These are phyloP conservation scores for Rhizopogon sp. DNA, from an alignment of 768 basidiomycete genomes.

Conservation along the genomic window DNA sequence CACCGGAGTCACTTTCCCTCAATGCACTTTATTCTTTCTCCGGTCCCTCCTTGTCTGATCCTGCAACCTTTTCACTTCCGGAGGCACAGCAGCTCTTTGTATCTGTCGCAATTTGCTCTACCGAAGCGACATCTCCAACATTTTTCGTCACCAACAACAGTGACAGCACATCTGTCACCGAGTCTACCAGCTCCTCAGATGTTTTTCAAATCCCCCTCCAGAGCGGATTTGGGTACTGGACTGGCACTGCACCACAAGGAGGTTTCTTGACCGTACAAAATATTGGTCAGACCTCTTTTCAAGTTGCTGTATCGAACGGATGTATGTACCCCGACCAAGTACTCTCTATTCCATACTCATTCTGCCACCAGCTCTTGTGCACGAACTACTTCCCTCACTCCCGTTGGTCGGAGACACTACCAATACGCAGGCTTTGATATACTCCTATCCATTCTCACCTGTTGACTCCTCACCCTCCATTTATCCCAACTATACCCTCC, in stretches of 20 bases:
- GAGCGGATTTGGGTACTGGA: slow-evolving; percentile 50
- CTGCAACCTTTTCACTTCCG: slow-evolving; percentile 39
- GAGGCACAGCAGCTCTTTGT: slow-evolving; percentile 33
- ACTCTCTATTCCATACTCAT: neutral
- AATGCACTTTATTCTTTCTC: slow-evolving; percentile 32
- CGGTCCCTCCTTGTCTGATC: slow-evolving; percentile 23
- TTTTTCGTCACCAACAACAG: slow-evolving; percentile 54
- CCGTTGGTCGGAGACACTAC: slow-evolving; percentile 75
- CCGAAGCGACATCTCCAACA: slow-evolving; percentile 31
- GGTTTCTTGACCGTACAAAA: slow-evolving; percentile 48
- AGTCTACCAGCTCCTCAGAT: slow-evolving; percentile 25
- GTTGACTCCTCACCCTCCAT: slow-evolving; percentile 31
- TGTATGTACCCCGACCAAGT: slow-evolving; percentile 20
- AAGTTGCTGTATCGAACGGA: slow-evolving; percentile 51
- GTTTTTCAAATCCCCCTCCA: slow-evolving; percentile 44
- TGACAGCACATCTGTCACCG: neutral
- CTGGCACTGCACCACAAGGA: slow-evolving; percentile 38
- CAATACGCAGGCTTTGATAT: slow-evolving; percentile 64
- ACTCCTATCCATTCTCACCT: slow-evolving; percentile 52
- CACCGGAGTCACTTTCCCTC: slow-evolving; percentile 24
- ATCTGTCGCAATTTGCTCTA: slow-evolving; percentile 46
- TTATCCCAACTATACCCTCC: slow-evolving; percentile 77
- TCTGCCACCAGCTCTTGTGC: slow-evolving; percentile 40
- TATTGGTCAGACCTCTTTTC: slow-evolving; percentile 40
- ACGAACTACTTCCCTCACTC: slow-evolving; percentile 33